A percentile compares a stretch with the other conserved stretches of the same genome.
Conservation (phyloP, 2,329 filamentous ascomycete species). For the Chaetomiaceae sp. region DNA sequence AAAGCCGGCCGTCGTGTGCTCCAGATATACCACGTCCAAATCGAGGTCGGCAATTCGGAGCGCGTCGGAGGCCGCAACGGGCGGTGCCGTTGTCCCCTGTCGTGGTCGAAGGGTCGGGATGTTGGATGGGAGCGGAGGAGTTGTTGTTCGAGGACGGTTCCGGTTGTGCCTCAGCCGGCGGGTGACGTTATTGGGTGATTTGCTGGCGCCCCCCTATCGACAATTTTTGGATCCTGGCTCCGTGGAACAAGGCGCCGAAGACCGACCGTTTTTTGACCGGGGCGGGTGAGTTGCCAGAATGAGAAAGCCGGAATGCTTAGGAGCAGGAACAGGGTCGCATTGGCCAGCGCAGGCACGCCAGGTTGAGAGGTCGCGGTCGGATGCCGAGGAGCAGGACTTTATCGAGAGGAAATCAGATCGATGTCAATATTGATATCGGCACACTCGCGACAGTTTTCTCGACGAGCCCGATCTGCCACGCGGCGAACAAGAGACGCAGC, state of each 20-base stretch:
- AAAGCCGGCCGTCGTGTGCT: not conserved
- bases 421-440: not conserved
- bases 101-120: conserved; percentile 2
- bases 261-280: not conserved
- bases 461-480: conserved; percentile 4
- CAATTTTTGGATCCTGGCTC: conserved; percentile 11
- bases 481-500: not conserved
- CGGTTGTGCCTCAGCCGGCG: conserved; percentile 7
- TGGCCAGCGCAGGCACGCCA: not conserved
- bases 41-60: not conserved
- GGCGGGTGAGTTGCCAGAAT: not conserved
- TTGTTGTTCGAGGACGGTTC: conserved; percentile 8
- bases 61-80: conserved; percentile 16
- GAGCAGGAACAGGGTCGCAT: not conserved
- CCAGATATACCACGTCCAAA: conserved; percentile 1
- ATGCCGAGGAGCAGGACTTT: too few relatives aligned
- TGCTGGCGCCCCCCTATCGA: conserved; percentile 13
- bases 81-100: conserved; percentile 10
- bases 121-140: conserved; percentile 1
- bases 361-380: not conserved
- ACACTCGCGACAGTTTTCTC: not conserved
- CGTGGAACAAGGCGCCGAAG: conserved; percentile 7
- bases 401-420: too few relatives aligned
- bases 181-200: conserved; percentile 21
- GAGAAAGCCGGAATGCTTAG: not conserved